Base-by-base conservation (phyloP, 2,329 filamentous ascomycete species). In the Phaeosphaeria sp. region DNA sequence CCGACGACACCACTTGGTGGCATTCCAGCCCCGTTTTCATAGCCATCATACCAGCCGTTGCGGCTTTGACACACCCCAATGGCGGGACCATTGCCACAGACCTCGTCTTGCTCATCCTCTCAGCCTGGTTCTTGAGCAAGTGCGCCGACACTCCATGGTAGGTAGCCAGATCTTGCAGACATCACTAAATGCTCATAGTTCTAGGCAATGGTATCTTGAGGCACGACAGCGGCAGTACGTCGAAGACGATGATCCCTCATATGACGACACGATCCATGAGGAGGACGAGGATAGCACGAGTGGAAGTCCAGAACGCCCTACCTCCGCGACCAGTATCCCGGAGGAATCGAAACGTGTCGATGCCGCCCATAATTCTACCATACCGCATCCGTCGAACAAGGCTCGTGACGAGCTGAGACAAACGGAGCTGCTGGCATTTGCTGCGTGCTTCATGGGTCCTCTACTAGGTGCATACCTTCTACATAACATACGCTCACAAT, bases 91-190 rank as follows among this genome's bases (percentile, higher is more conserved):
- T 97, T 60, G 87, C 93, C 54, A 97, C 93, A 0, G 94, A 98
- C 76, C 79, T 96, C 25, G 89, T 95, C 67, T 82, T 98, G 33
- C 79, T 98, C 30, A 87, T 85, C 2, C 78, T 98, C 60, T 91
- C 91, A 1, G 91, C 90, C 4, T 85, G 97, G 46, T 96, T 97
- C 70, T 81, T 98, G 60, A 93, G 97, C 74, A 97, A 93, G 92
- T 93, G 91, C 49, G 90, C 97, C 44, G 89, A 92, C 55, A 83
- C 95, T 65, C 94, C 94, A 67, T 98, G 94, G 93, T 93, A 81
- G 73, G 67, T 55, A 52, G 41, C 15, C n/a, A 3, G 10, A 3
- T 11, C n/a, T 21, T 25, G 6, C 4, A 7, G 20, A 23, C n/a
- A 11, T 11, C 21, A 18, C 13, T 4, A 7, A 17, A 13, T 50